These are phyloP conservation scores for Penicillium cataractarum DNA, from an alignment of 495 filamentous ascomycete genomes.

Conservation along the genomic window DNA sequence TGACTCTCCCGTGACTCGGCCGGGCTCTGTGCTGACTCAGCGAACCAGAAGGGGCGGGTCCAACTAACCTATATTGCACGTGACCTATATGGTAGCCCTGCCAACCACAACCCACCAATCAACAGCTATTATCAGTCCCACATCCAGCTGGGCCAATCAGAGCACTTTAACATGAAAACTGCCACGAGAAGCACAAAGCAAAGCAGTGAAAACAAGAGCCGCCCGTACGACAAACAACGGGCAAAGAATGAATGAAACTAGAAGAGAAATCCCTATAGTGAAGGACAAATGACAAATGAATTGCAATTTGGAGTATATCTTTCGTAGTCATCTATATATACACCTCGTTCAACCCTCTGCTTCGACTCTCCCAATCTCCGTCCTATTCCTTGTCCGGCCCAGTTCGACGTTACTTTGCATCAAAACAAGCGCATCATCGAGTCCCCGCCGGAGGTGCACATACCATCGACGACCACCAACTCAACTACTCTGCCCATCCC, in stretches of 20 bases:
- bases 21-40: constrained; percentile 10
- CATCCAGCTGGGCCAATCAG: constrained; percentile 24
- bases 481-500: constrained; percentile 24
- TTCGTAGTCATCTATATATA: too few relatives aligned
- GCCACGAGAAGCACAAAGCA: background rate
- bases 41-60: background rate
- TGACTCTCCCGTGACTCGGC: constrained; percentile 1
- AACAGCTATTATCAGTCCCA: background rate
- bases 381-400: constrained; percentile 3
- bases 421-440: constrained; percentile 28
- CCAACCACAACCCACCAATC: constrained; percentile 28
- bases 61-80: background rate
- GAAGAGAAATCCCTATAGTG: background rate
- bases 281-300: background rate
- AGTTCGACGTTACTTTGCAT: constrained; percentile 19
- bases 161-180: constrained; percentile 5
- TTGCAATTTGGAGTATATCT: background rate
- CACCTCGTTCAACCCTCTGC: too few relatives aligned
- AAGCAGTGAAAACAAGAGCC: constrained; percentile 1
- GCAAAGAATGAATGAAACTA: background rate
- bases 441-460: constrained; percentile 12
- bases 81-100: constrained; percentile 27
- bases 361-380: background rate
- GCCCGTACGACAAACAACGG: background rate
- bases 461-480: background rate